Evolutionary conservation across 495 filamentous ascomycete genomes (phyloP).

Genomic region (Wilcoxina mikolae): DNA sequence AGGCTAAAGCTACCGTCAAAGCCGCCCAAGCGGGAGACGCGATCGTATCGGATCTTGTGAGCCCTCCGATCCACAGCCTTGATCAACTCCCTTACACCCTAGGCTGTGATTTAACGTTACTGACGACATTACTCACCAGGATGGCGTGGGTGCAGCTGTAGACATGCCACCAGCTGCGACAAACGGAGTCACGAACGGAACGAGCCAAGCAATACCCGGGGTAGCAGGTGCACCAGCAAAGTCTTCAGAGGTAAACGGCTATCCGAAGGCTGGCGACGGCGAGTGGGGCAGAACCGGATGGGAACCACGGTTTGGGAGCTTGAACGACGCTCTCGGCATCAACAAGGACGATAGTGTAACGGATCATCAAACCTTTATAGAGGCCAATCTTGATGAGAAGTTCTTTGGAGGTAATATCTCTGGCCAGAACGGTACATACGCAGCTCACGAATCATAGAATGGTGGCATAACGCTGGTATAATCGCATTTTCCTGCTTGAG

Average conservation of each 20-base stretch:
- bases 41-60: conserved; percentile 8
- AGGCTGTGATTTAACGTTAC: background rate
- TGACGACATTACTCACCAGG: background rate
- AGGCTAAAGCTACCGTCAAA: conserved; percentile 5
- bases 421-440: background rate
- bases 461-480: conserved; percentile 90
- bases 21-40: background rate
- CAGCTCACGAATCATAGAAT: conserved; percentile 42
- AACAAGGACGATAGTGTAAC: conserved; percentile 29
- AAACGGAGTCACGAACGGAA: conserved; percentile 13
- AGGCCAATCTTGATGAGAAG: conserved; percentile 69
- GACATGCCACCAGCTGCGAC: background rate
- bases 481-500: conserved; percentile 84
- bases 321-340: conserved; percentile 32
- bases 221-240: background rate
- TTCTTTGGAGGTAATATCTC: conserved; percentile 64
- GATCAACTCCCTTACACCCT: background rate
- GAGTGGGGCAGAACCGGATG: conserved; percentile 66
- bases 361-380: conserved; percentile 79
- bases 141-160: background rate
- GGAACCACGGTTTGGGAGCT: conserved; percentile 69
- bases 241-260: conserved; percentile 31
- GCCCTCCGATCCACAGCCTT: too few relatives aligned
- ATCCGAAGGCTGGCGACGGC: conserved; percentile 46
- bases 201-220: conserved; percentile 5